Evolutionary conservation across 345 rosid genomes (phyloP).

Genomic region (Heritiera littoralis): DNA sequence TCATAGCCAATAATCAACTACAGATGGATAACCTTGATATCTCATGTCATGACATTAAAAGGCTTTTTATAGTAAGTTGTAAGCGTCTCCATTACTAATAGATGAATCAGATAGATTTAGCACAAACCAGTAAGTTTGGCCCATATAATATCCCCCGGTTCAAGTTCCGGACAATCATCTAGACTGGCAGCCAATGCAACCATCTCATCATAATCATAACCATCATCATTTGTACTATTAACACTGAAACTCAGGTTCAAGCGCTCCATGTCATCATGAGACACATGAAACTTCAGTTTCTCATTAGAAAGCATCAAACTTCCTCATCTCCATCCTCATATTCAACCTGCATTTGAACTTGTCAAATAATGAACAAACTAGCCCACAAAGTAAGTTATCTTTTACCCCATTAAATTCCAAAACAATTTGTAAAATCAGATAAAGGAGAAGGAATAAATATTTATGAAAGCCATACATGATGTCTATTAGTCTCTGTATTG

Average conservation of each 20-base stretch:
- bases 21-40: background rate
- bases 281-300: slow-evolving; percentile 62
- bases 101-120: slow-evolving; percentile 23
- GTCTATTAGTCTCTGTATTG: slow-evolving; percentile 56
- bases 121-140: slow-evolving; percentile 88
- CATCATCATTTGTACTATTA: slow-evolving; percentile 46
- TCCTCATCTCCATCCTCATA: slow-evolving; percentile 78
- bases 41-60: slow-evolving; percentile 4
- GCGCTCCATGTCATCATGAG: slow-evolving; percentile 69
- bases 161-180: slow-evolving; percentile 77
- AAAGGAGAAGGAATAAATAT: slow-evolving; percentile 5
- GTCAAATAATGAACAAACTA: slow-evolving; percentile 23
- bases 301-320: slow-evolving; percentile 61
- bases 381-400: slow-evolving; percentile 8
- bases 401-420: background rate
- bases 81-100: background rate
- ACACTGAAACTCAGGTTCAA: slow-evolving; percentile 51
- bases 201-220: slow-evolving; percentile 74
- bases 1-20: background rate
- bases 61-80: background rate
- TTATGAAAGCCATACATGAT: slow-evolving; percentile 50
- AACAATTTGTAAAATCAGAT: slow-evolving; percentile 12
- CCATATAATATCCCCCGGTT: slow-evolving; percentile 90
- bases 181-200: slow-evolving; percentile 80
- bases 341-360: slow-evolving; percentile 54